These are phyloP conservation scores for Psilocybe sp. DNA, from an alignment of 768 basidiomycete species.

Conservation along the genomic window DNA sequence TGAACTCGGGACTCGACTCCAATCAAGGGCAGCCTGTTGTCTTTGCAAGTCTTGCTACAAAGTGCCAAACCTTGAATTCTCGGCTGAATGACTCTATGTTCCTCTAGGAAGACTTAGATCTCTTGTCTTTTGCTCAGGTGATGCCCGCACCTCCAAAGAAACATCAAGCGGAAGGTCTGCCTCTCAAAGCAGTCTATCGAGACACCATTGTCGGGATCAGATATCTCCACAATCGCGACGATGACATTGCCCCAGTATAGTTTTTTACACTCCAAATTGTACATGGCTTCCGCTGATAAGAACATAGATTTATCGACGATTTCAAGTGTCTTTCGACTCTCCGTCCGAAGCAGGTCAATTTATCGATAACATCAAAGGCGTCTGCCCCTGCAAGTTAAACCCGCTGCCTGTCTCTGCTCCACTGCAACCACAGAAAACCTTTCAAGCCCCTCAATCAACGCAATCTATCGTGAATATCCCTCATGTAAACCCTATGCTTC, in stretches of 20 bases:
- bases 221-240: conserved; percentile 54
- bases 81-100: background rate
- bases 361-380: conserved; percentile 56
- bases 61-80: background rate
- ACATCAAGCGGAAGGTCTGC: conserved; percentile 49
- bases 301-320: conserved; percentile 63
- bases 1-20: conserved; percentile 37
- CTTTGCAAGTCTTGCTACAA: conserved; percentile 50
- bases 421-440: conserved; percentile 7
- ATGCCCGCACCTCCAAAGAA: conserved; percentile 26
- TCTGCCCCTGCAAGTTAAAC: conserved; percentile 76
- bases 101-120: conserved; percentile 71
- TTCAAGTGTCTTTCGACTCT: conserved; percentile 70
- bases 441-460: background rate
- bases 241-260: conserved; percentile 9
- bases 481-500: background rate
- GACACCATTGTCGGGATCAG: conserved; percentile 73
- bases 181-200: conserved; percentile 80
- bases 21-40: conserved; percentile 46
- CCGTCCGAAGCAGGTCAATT: conserved; percentile 49
- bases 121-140: conserved; percentile 62
- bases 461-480: background rate
- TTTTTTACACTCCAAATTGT: background rate
- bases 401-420: conserved; percentile 16
- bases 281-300: background rate